These are phyloP conservation scores for Zygosaccharomyces gambellarensis DNA, from an alignment of 805 yeast species.

Conservation along the genomic window DNA sequence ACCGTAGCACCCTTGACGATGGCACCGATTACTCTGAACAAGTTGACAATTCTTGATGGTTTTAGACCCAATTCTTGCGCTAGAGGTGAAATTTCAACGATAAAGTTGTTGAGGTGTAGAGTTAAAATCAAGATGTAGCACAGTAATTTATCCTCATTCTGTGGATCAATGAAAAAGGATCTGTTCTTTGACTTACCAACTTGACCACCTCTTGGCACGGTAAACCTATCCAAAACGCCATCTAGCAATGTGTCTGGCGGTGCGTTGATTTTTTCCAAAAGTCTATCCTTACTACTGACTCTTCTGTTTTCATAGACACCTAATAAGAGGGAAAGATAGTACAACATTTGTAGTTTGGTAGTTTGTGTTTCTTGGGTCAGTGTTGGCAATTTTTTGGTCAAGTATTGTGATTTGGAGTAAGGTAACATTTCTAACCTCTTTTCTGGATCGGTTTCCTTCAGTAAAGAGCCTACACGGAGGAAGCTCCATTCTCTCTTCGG, in stretches of 20 bases:
- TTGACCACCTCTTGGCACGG: slow-evolving; percentile 58
- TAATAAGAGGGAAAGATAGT: slow-evolving; percentile 71
- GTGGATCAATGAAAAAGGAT: slow-evolving; percentile 80
- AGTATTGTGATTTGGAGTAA: slow-evolving; percentile 50
- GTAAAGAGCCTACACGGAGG: slow-evolving; percentile 58
- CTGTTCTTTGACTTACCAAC: slow-evolving; percentile 73
- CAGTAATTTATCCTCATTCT: slow-evolving; percentile 77
- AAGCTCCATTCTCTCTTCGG: slow-evolving; percentile 58
- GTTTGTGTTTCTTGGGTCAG: slow-evolving; percentile 44
- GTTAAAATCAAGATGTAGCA: slow-evolving; percentile 70
- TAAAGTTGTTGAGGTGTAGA: slow-evolving; percentile 70
- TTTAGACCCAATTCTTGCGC: slow-evolving; percentile 81
- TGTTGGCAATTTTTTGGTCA: slow-evolving; percentile 44
- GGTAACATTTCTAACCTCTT: slow-evolving; percentile 59
- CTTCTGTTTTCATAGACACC: slow-evolving; percentile 78
- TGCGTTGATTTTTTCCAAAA: slow-evolving; percentile 56
- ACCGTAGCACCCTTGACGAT: slow-evolving; percentile 63
- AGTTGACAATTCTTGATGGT: slow-evolving; percentile 61
- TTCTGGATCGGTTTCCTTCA: slow-evolving; percentile 49
- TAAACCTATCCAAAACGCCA: slow-evolving; percentile 65
- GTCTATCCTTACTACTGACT: slow-evolving; percentile 49
- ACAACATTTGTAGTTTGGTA: slow-evolving; percentile 62
- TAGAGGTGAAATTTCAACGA: slow-evolving; percentile 70
- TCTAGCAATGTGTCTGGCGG: slow-evolving; percentile 74
- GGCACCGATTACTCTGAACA: slow-evolving; percentile 83